A percentile compares a stretch with the other conserved stretches of the same genome.
Evolutionary conservation across 106 monocot species (phyloP).

Genomic region (Dendrobium nobile): DNA sequence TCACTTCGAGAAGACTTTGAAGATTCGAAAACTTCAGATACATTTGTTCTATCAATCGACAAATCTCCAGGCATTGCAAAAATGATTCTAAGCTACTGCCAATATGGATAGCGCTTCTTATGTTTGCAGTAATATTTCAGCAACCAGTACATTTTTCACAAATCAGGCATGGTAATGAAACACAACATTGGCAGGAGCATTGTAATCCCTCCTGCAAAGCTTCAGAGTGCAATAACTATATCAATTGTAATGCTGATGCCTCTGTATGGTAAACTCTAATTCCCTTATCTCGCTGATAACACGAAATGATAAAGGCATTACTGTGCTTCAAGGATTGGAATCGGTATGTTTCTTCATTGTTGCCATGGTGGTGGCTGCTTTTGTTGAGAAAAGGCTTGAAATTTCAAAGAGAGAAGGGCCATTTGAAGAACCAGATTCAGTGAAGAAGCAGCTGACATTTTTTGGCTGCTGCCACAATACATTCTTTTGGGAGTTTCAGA

Average conservation of each 20-base stretch:
- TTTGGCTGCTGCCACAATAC: constrained; percentile 92
- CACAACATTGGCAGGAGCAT: constrained; percentile 39
- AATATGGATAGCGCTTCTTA: constrained; percentile 67
- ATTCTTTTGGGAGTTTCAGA: constrained; percentile 74
- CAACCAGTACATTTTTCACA: constrained; percentile 93
- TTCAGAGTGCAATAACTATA: constrained; percentile 72
- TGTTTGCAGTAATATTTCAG: constrained; percentile 97
- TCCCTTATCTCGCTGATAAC: constrained; percentile 37
- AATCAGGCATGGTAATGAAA: constrained; percentile 74
- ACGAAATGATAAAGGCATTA: constrained; percentile 50
- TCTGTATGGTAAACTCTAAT: constrained; percentile 69
- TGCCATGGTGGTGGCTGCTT: constrained; percentile 66
- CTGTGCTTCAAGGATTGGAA: constrained; percentile 74
- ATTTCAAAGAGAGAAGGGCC: background rate
- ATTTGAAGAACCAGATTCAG: background rate
- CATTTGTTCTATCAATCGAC: background rate
- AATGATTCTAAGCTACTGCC: constrained; percentile 56
- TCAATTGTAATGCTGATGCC: constrained; percentile 85
- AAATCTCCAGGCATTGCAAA: constrained; percentile 20
- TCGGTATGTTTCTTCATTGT: constrained; percentile 77
- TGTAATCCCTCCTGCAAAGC: constrained; percentile 69
- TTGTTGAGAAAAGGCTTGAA: constrained; percentile 49
- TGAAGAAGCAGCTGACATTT: constrained; percentile 35
- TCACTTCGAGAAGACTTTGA: constrained; percentile 25
- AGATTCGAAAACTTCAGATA: background rate